A percentile compares a stretch with the other conserved stretches of the same genome.
phyloP scores from a whole-genome alignment of 371 early-diverging fungal genomes.

The Paraphysoderma sedebokerense region DNA sequence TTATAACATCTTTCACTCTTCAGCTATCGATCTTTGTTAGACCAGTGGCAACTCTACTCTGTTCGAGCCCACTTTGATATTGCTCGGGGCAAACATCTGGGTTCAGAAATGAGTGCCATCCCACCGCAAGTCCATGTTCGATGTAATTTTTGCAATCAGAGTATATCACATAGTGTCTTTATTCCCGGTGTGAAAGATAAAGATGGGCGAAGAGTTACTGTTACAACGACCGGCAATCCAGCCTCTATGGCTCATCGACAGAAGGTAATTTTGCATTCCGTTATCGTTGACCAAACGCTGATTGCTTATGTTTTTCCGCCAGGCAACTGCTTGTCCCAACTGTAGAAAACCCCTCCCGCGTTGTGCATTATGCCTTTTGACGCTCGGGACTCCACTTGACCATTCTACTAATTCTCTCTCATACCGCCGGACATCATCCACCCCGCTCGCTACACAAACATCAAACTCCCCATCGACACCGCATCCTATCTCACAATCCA shows the following conservation, averaged over 20 bases:
- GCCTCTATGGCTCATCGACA: no score
- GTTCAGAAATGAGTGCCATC: conserved; percentile 1
- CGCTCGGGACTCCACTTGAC: conserved; percentile 62
- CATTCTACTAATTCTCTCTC: no score
- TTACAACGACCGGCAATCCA: no score
- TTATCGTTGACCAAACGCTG: no score
- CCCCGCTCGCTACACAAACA: no score
- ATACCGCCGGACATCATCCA: no score
- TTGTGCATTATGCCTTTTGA: conserved; percentile 79
- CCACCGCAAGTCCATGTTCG: conserved; percentile 70
- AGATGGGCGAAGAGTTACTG: conserved; percentile 34
- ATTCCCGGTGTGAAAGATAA: conserved; percentile 23
- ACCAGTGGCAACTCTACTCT: conserved; percentile 75
- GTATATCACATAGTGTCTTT: conserved; percentile 42
- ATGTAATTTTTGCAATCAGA: conserved; percentile 74
- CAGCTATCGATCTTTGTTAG: conserved; percentile 69
- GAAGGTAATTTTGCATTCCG: no score
- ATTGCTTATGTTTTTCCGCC: no score
- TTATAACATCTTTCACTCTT: no score
- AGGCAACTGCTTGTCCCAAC: conserved; percentile 56
- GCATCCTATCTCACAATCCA: no score
- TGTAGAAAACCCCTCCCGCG: conserved; percentile 78
- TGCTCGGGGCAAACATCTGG: conserved; percentile 15
- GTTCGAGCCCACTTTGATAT: conserved; percentile 77
- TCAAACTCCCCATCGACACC: no score